Evolutionary conservation across 2,329 filamentous ascomycete species (phyloP).

Genomic region (Claviceps africana): DNA sequence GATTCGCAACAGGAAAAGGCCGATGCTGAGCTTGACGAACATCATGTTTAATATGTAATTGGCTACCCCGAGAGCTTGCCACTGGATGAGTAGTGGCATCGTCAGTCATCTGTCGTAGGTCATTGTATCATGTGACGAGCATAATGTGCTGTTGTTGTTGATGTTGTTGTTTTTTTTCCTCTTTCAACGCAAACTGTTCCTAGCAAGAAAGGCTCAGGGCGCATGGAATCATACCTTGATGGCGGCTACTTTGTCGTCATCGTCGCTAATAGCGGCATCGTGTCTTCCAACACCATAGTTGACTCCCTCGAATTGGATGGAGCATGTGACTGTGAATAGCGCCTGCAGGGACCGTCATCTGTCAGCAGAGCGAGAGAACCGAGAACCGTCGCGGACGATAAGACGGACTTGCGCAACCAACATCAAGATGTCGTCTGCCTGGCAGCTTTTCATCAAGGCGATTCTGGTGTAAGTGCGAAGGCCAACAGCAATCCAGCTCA

Average conservation of each 20-base stretch:
- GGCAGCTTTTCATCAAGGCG: slow-evolving; percentile 29
- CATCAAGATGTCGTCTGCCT: slow-evolving; percentile 42
- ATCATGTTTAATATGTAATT: slow-evolving; percentile 40
- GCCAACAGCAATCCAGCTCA: slow-evolving; percentile 29
- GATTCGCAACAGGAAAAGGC: slow-evolving; percentile 35
- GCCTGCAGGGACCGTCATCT: slow-evolving; percentile 14
- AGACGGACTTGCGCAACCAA: slow-evolving; percentile 28
- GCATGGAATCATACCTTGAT: slow-evolving; percentile 26
- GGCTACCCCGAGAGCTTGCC: slow-evolving; percentile 36
- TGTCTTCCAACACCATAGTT: slow-evolving; percentile 31
- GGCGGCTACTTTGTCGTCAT: slow-evolving; percentile 26
- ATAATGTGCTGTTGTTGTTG: not conserved
- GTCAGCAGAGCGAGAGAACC: slow-evolving; percentile 1
- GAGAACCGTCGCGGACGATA: not conserved
- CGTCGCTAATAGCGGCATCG: slow-evolving; percentile 27
- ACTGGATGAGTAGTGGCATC: slow-evolving; percentile 17
- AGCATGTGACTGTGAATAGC: slow-evolving; percentile 33
- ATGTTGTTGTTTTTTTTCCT: not conserved
- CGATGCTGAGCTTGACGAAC: slow-evolving; percentile 43
- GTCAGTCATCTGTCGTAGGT: not conserved
- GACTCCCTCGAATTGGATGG: slow-evolving; percentile 30
- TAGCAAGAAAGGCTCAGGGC: too few relatives aligned
- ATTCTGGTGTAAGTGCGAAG: slow-evolving; percentile 30
- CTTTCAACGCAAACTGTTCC: too few relatives aligned
- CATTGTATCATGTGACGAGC: not conserved